Conservation (phyloP, 2,329 filamentous ascomycete species). For the Penicillium sp. region DNA sequence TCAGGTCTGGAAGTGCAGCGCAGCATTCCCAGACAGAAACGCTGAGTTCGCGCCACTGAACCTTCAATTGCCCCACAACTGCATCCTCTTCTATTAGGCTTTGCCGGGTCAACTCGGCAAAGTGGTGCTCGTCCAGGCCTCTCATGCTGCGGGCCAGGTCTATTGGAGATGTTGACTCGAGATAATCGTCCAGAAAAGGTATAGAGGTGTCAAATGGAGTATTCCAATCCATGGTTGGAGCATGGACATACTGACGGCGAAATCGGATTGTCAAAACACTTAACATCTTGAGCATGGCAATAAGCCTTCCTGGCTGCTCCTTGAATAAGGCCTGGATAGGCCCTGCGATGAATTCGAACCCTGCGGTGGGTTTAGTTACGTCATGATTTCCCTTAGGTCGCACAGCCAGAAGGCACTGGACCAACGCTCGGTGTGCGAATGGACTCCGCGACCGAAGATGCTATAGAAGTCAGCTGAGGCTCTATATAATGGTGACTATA, state of each 20-base stretch:
- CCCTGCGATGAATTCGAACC: conserved; percentile 37
- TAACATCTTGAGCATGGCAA: conserved; percentile 36
- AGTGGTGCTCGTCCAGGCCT: conserved; percentile 29
- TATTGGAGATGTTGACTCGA: conserved; percentile 30
- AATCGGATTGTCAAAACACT: conserved; percentile 37
- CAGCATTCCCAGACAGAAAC: conserved; percentile 40
- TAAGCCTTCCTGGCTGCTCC: conserved; percentile 30
- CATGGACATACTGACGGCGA: conserved; percentile 34
- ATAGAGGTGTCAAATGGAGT: conserved; percentile 31
- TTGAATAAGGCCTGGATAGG: conserved; percentile 40
- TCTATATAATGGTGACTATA: background rate
- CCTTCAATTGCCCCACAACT: conserved; percentile 21
- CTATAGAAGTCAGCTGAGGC: conserved; percentile 18
- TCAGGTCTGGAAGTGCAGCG: conserved; percentile 33
- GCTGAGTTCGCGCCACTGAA: conserved; percentile 33
- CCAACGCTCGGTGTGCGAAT: conserved; percentile 38
- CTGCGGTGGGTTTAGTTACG: conserved; percentile 14
- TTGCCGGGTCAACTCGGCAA: conserved; percentile 27
- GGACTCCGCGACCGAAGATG: conserved; percentile 36
- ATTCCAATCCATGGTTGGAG: conserved; percentile 35
- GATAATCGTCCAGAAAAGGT: conserved; percentile 35
- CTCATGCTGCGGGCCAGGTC: conserved; percentile 36
- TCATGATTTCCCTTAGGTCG: conserved; percentile 14
- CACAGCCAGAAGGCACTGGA: conserved; percentile 29
- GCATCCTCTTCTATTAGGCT: conserved; percentile 25